Conservation (phyloP, 805 yeast genomes). For the Metschnikowia anglica region DNA sequence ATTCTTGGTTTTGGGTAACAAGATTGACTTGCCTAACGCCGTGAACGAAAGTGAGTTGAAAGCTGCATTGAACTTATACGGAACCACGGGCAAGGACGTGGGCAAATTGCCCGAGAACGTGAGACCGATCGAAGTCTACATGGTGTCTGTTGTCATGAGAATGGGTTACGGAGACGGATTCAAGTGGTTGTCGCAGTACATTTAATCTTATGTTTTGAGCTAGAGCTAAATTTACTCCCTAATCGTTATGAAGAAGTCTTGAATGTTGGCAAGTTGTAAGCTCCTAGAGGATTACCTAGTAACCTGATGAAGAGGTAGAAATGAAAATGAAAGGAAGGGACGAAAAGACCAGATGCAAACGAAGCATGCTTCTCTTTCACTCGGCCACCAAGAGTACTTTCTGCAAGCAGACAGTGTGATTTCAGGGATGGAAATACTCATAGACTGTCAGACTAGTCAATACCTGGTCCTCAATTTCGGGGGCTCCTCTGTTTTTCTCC, state of each 20-base stretch:
- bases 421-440: too few relatives aligned
- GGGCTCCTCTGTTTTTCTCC: too few relatives aligned
- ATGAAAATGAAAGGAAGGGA: too few relatives aligned
- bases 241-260: background rate
- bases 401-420: too few relatives aligned
- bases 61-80: constrained; percentile 81
- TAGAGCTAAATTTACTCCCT: constrained; percentile 6
- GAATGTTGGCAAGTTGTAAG: background rate
- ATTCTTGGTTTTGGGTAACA: constrained; percentile 91
- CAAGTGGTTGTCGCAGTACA: constrained; percentile 97
- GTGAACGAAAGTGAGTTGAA: constrained; percentile 93
- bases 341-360: too few relatives aligned
- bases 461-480: too few relatives aligned
- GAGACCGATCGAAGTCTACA: constrained; percentile 93
- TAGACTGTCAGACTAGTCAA: too few relatives aligned
- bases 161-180: constrained; percentile 98
- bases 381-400: too few relatives aligned
- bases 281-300: too few relatives aligned
- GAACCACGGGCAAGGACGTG: constrained; percentile 80
- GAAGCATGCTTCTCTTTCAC: too few relatives aligned
- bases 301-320: too few relatives aligned
- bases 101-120: constrained; percentile 67
- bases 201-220: constrained; percentile 38
- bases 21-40: constrained; percentile 91
- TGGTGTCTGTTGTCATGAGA: constrained; percentile 98